Evolutionary conservation across 306 rosid species (phyloP).

Genomic region (Sphenostylis stenocarpa): DNA sequence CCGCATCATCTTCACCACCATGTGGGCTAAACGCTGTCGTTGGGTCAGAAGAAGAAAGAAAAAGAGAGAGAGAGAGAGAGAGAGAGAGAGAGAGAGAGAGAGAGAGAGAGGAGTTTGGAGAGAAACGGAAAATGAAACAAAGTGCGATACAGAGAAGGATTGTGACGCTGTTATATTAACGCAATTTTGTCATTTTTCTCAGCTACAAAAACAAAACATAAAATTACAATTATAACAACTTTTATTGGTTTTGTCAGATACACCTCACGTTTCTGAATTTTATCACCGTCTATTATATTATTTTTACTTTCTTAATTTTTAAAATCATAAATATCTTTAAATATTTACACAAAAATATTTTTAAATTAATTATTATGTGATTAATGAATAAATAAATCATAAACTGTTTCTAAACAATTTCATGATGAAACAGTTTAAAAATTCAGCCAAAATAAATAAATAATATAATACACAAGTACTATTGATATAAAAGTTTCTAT

Average conservation of each 20-base stretch:
- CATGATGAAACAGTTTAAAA: not conserved
- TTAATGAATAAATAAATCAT: not conserved
- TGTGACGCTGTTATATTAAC: slow-evolving; percentile 17
- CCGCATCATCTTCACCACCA: slow-evolving; percentile 99
- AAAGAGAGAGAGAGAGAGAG: not conserved
- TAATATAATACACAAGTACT: no score
- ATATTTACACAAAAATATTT: no score
- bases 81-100: not conserved
- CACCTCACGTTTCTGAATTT: not conserved
- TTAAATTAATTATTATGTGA: no score
- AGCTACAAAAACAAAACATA: slow-evolving; percentile 9
- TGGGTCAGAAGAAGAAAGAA: not conserved
- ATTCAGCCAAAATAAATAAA: not conserved
- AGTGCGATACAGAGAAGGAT: slow-evolving; percentile 27
- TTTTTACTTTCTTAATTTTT: not conserved
- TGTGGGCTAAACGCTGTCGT: slow-evolving; percentile 20
- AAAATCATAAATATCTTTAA: not conserved
- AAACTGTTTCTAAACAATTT: not conserved
- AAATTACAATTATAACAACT: not conserved
- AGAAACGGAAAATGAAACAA: not conserved
- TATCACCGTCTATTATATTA: not conserved
- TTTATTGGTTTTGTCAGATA: not conserved
- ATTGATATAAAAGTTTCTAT: no score
- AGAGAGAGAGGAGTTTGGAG: not conserved
- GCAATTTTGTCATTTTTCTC: slow-evolving; percentile 21